These are phyloP conservation scores for Pyrus pyrifolia DNA, from an alignment of 306 rosid genomes.

Conservation along the genomic window DNA sequence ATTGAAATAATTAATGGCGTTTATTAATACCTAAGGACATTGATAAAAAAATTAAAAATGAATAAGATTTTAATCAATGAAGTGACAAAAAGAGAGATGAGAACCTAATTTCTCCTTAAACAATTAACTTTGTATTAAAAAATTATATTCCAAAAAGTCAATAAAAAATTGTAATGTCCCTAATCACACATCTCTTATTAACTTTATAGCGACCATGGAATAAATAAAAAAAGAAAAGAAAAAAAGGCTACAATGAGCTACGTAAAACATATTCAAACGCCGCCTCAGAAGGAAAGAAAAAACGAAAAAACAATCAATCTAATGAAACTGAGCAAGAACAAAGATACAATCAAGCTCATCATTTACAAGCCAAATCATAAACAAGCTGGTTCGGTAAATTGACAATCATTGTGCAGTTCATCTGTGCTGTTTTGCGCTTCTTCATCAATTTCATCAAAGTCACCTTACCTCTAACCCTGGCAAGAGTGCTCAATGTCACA, in stretches of 20 bases:
- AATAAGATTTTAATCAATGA: too few relatives aligned
- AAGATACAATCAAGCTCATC: background rate
- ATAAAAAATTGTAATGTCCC: background rate
- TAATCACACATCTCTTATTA: background rate
- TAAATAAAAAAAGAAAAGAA: background rate
- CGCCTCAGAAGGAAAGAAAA: background rate
- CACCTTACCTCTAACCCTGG: slow-evolving; percentile 17
- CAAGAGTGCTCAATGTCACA: background rate
- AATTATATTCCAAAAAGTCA: background rate
- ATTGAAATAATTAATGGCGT: too few relatives aligned
- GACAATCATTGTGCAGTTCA: slow-evolving; percentile 21
- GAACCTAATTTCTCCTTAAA: too few relatives aligned
- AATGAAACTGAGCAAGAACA: background rate
- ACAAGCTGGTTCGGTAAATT: background rate
- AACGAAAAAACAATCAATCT: background rate
- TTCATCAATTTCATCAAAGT: slow-evolving; percentile 15
- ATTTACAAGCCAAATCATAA: slow-evolving; percentile 9
- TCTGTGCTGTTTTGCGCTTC: slow-evolving; percentile 20
- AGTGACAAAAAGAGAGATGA: too few relatives aligned
- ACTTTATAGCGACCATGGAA: background rate
- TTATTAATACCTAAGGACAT: too few relatives aligned
- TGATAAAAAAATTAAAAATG: too few relatives aligned
- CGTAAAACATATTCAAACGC: background rate
- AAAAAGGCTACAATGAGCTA: background rate
- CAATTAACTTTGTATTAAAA: background rate